Percentiles rank a stretch among this genome's conserved stretches.
These are phyloP conservation scores for Suillus subluteus DNA, from an alignment of 768 basidiomycete genomes.

Conservation along the genomic window DNA sequence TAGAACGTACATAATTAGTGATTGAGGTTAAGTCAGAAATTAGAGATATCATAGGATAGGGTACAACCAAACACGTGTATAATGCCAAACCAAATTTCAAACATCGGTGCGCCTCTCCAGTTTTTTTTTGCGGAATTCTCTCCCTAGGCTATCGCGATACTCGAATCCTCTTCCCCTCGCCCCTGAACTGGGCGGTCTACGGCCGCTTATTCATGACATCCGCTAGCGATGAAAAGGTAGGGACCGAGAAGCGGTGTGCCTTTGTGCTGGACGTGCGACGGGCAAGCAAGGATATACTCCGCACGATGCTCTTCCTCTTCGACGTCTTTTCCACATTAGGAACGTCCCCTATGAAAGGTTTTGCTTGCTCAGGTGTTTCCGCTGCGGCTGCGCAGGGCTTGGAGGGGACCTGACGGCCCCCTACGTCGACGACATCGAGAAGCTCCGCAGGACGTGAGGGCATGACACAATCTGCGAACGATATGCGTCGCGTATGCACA, in stretches of 20 bases:
- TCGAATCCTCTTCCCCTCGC: neutral
- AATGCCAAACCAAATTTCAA: neutral
- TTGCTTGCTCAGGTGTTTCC: neutral
- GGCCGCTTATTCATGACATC: neutral
- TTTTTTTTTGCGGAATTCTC: neutral
- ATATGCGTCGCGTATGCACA: neutral
- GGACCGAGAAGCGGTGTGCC: slow-evolving; percentile 23
- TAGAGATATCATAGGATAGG: neutral
- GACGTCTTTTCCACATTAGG: neutral
- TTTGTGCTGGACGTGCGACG: slow-evolving; percentile 17
- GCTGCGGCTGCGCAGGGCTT: neutral
- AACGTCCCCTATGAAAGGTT: neutral
- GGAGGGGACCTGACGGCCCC: neutral
- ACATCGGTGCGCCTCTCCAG: neutral
- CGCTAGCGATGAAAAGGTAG: slow-evolving; percentile 5
- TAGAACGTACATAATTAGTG: neutral
- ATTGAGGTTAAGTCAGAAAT: neutral
- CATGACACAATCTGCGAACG: neutral
- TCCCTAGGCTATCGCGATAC: neutral
- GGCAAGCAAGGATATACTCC: slow-evolving; percentile 18
- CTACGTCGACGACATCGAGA: neutral
- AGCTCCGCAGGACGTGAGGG: neutral
- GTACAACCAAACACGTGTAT: neutral
- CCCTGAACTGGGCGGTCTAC: neutral
- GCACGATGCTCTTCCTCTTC: slow-evolving; percentile 7